Base-by-base conservation (phyloP, 1,284 basidiomycete species). In the Hortiboletus rubellus region DNA sequence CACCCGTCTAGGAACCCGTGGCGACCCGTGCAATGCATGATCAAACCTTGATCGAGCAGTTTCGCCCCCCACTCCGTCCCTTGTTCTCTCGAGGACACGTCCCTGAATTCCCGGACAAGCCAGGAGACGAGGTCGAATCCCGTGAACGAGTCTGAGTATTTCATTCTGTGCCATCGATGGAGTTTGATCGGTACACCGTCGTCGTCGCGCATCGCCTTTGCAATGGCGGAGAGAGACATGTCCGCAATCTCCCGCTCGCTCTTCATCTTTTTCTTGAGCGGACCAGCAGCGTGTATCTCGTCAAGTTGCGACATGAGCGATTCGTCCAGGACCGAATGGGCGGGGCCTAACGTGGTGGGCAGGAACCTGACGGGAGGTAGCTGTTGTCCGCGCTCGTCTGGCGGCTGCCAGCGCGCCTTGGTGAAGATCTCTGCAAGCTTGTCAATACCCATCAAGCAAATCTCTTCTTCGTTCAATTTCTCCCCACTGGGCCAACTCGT, bases 361-460 rank as follows among this genome's bases (percentile, higher is more conserved):
- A 94, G 73, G 68, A 94, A 83, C 17, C 87, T 82, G 27, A 90
- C 82, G 5, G 86, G 82, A 7, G 83, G 77, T 10, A 80, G 70
- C 7, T 81, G 77, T 41, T 78, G 70, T 15, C 67, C 67, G 47
- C 80, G 82, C 54, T 89, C 86, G 17, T 87, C 87, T 0, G 83
- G 79, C 2, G 82, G 68, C 48, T 85, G 80, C 91, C 92, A 94
- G 17, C 92, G 85, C 49, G 89, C 79, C 67, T 86, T 87, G 43
- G 88, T 86, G 71, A 97, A 94, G 52, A 92, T 82, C 65, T 97
- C 94, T 1, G 92, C 91, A 2, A 98, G 84, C 67, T 93, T 94
- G 71, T 96, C 92, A 50, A 95, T 96, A 1, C 96, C 96, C 18
- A 92, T 77, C 37, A 98, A 80, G 24, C 93, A 86, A 17, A 89